phyloP scores from a whole-genome alignment of 257 asterid genomes.

The Prunella vulgaris region DNA sequence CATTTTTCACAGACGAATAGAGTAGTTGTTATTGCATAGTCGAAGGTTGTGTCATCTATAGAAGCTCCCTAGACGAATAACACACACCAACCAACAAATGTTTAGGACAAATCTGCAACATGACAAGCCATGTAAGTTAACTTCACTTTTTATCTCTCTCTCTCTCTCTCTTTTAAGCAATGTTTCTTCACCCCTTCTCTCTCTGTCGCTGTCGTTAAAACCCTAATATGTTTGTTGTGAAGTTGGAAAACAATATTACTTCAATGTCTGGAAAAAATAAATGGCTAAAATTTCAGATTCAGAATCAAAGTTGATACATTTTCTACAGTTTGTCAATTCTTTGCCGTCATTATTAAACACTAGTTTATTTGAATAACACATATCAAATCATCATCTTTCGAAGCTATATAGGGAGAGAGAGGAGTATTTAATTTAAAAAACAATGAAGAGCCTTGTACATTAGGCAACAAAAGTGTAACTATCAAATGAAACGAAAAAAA shows the following conservation, averaged over 20 bases:
- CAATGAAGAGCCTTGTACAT: not conserved
- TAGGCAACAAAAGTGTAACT: conserved; percentile 19
- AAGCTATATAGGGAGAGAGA: too few relatives aligned
- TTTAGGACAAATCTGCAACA: not conserved
- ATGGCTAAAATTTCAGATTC: conserved; percentile 6
- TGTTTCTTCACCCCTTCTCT: not conserved
- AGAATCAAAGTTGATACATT: conserved; percentile 5
- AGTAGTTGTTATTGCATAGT: not conserved
- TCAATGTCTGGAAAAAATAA: too few relatives aligned
- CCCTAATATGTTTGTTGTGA: conserved; percentile 5
- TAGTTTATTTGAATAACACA: not conserved
- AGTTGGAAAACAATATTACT: too few relatives aligned
- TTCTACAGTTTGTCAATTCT: not conserved
- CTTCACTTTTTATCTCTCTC: not conserved
- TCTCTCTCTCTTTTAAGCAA: not conserved
- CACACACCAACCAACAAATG: not conserved
- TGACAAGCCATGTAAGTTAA: not conserved
- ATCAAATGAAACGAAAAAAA: not conserved
- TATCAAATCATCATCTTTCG: not conserved
- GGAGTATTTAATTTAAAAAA: too few relatives aligned
- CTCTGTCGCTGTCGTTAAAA: not conserved
- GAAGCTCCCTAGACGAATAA: not conserved
- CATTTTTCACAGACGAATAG: not conserved
- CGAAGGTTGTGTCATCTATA: too few relatives aligned
- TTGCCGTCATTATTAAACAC: not conserved